phyloP scores from a whole-genome alignment of 2,329 filamentous ascomycete species.

The Metarhizium sp. region DNA sequence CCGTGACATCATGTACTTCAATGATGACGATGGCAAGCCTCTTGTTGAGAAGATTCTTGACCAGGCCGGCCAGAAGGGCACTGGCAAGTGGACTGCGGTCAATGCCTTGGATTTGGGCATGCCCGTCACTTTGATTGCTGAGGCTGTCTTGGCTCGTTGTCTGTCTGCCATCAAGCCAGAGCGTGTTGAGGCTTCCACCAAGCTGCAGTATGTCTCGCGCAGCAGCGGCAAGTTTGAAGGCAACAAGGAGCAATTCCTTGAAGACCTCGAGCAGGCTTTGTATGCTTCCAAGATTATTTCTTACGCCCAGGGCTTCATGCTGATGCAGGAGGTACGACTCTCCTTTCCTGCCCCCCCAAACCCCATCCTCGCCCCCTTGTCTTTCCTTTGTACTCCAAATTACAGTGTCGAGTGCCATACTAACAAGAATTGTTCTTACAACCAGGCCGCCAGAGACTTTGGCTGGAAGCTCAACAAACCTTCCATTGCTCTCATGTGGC shows the following conservation, averaged over 20 bases:
- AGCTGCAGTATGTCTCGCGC: slow-evolving; percentile 67
- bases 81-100: slow-evolving; percentile 99
- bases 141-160: slow-evolving; percentile 93
- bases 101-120: slow-evolving; percentile 97
- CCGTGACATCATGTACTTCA: slow-evolving; percentile 96
- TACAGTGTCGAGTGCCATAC: not conserved
- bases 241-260: slow-evolving; percentile 87
- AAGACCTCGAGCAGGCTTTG: slow-evolving; percentile 95
- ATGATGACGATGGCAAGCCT: slow-evolving; percentile 83
- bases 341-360: not conserved
- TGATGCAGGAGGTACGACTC: slow-evolving; percentile 82
- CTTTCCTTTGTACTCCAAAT: not conserved
- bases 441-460: slow-evolving; percentile 87
- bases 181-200: slow-evolving; percentile 70
- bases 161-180: slow-evolving; percentile 90
- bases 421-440: not conserved
- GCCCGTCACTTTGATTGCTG: slow-evolving; percentile 96
- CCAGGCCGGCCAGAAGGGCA: slow-evolving; percentile 98
- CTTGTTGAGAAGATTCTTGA: slow-evolving; percentile 99
- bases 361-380: too few relatives aligned
- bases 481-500: slow-evolving; percentile 99
- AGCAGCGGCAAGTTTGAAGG: slow-evolving; percentile 67
- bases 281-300: slow-evolving; percentile 99
- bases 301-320: slow-evolving; percentile 99
- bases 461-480: slow-evolving; percentile 99